Evolutionary conservation across 2,329 filamentous ascomycete genomes (phyloP), one percentile per base, ranked within the genome.

Genomic region (Aspergillus glaucus): DNA sequence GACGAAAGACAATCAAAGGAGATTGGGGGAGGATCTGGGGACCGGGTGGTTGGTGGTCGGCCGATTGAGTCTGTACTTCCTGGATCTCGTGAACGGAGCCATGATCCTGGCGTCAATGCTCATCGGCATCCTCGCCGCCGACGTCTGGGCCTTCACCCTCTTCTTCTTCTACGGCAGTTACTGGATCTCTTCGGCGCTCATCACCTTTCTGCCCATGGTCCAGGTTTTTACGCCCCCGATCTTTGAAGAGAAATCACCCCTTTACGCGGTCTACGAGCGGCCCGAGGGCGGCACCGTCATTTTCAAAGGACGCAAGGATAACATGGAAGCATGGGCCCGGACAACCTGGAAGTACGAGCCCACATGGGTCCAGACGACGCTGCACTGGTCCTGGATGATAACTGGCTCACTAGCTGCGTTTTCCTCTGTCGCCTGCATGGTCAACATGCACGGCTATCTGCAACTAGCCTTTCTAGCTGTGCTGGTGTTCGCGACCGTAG

Each of bases 401-500:
- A 61, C 57, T 0, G 63, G 63, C 2, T 59, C 62, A 2, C 21
- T 64, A 17, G 57, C 59, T 2, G 62, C 59, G 0, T 55, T 63
- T 2, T 50, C 56, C 3, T 65, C 62, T 1, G 55, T 65, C n/a
- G 62, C 63, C 7, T 66, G 62, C 46, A 66, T 65, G 63, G 63
- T 66, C 15, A 66, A 66, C 30, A 66, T 66, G 63, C 54, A 53
- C 6, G 60, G 63, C 3, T 53, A 54, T 24, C 52, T 65, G 50
- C 63, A 66, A 40, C 51, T 66, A 9, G 62, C 49, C 1, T 65
- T 65, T 32, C 47, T 66, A 4, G 63, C 43, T 1, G 51, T 63
- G 2, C 36, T 66, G 24, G 46, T 61, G 10, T 65, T 62, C 44
- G 55, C 62, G 1, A 62, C 62, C 4, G 30, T 64, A 1, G 62